Base-by-base conservation (phyloP, 345 rosid species). In the Hibiscus trionum region DNA sequence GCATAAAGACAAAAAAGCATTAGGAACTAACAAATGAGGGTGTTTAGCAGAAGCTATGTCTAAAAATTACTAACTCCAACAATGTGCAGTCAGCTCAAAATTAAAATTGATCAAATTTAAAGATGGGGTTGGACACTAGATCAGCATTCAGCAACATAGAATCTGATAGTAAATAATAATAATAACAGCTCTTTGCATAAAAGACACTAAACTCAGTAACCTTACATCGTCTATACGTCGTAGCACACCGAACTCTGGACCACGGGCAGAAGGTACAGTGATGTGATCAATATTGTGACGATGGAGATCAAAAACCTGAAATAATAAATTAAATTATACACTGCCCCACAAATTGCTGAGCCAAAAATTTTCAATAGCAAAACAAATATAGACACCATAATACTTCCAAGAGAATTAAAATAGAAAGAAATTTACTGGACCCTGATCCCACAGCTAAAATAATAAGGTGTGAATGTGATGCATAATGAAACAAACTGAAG, bases 261-360 rank as follows among this genome's bases (percentile, higher is more conserved):
- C 97, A 66, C 91, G 89, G 26, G 79, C 78, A 60, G 96, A 90
- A 61, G 94, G 98, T 66, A 96, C 80, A 56, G 91, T 87, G 50
- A 96, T 91, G 58, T 96, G 90, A 85, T 96, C 99, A 77, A 96
- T 96, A 76, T 89, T 83, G 82, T 96, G 97, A 10, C 99, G 94
- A 73, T 95, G 99, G 57, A 95, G 87, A 85, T 95, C 99, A 80
- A 82, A 79, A 37, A 95, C 85, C 99, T 95, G 82, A 61, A 67
- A 74, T 39, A 50, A 29, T 65, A 56, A 61, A 73, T 42, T 66
- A 33, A 61, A 68, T 29, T 11, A 55, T 15, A 29, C 14, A 72
- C 15, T 46, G 21, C 59, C 9, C 4, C 10, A 24, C 42, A 57
- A 7, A 57, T 11, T 71, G 50, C 11, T 31, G 10, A 39, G 16